Percentiles rank a stretch among this genome's conserved stretches.
Evolutionary conservation across 2,329 filamentous ascomycete genomes (phyloP).

Genomic region (Aspergillus hiratsukae): DNA sequence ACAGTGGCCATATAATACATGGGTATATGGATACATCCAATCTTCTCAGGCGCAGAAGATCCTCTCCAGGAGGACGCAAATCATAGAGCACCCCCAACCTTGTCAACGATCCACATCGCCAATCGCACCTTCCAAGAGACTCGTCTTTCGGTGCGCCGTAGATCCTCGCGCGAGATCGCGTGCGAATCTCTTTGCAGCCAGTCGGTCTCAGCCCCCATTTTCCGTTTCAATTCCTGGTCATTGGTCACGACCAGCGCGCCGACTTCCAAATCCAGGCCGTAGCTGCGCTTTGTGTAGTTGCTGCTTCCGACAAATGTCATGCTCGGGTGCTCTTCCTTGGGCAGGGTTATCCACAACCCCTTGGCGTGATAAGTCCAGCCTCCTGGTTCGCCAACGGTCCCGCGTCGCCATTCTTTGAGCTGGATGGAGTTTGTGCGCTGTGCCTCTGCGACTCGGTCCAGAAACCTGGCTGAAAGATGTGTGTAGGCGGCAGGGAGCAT

Average conservation of each 20-base stretch:
- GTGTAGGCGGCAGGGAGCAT: conserved; percentile 91
- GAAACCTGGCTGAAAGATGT: conserved; percentile 75
- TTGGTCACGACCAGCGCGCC: conserved; percentile 81
- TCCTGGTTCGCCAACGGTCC: conserved; percentile 71
- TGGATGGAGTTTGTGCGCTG: conserved; percentile 57
- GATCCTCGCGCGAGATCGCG: conserved; percentile 68
- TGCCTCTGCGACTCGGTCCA: conserved; percentile 57
- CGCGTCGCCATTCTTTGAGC: conserved; percentile 82
- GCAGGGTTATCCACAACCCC: conserved; percentile 77
- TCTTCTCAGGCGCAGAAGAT: background rate
- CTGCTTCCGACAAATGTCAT: conserved; percentile 84
- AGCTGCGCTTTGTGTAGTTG: conserved; percentile 93
- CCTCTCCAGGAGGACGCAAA: conserved; percentile 5
- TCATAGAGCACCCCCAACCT: conserved; percentile 82
- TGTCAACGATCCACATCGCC: conserved; percentile 88
- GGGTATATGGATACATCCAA: conserved; percentile 11
- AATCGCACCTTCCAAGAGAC: conserved; percentile 80
- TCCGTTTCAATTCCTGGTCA: conserved; percentile 65
- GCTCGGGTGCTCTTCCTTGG: conserved; percentile 59
- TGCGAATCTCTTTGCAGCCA: conserved; percentile 73
- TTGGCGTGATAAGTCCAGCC: conserved; percentile 99
- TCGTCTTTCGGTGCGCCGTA: conserved; percentile 73
- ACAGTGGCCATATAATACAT: conserved; percentile 5
- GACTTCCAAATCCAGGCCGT: conserved; percentile 85
- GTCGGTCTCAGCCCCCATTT: conserved; percentile 72